Conservation (phyloP, 192 early-diverging fungal genomes). For the Thoreauomyces humboldtii region DNA sequence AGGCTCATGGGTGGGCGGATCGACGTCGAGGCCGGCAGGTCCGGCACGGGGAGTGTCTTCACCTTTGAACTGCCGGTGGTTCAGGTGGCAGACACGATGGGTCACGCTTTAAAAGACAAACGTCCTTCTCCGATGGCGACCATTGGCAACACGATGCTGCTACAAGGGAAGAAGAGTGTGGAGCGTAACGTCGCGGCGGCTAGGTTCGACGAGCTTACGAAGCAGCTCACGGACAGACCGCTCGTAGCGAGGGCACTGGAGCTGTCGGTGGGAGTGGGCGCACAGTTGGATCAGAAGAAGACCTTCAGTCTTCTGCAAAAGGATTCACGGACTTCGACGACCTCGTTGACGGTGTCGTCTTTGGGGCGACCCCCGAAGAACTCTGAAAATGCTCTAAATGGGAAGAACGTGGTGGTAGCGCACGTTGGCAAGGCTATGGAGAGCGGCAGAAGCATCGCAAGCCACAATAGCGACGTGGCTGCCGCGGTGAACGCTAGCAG, state of each 20-base stretch:
- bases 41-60: neutral
- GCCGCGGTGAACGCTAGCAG: too few relatives aligned
- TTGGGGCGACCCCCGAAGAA: too few relatives aligned
- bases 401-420: too few relatives aligned
- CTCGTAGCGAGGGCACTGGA: neutral
- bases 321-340: too few relatives aligned
- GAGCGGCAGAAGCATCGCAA: too few relatives aligned
- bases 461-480: too few relatives aligned
- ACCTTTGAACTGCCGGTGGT: neutral
- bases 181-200: neutral
- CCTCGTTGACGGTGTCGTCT: too few relatives aligned
- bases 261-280: neutral
- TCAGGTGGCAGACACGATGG: neutral
- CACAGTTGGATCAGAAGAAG: neutral
- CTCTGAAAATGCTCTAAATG: too few relatives aligned
- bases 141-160: neutral
- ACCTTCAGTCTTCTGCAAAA: neutral
- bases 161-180: neutral
- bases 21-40: neutral
- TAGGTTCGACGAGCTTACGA: conserved; percentile 5
- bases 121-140: neutral
- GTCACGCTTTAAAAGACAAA: neutral
- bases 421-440: too few relatives aligned
- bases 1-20: conserved; percentile 26
- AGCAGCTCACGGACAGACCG: conserved; percentile 4